Evolutionary conservation across 2,329 filamentous ascomycete genomes (phyloP).

Genomic region (Pseudocercospora cruenta): DNA sequence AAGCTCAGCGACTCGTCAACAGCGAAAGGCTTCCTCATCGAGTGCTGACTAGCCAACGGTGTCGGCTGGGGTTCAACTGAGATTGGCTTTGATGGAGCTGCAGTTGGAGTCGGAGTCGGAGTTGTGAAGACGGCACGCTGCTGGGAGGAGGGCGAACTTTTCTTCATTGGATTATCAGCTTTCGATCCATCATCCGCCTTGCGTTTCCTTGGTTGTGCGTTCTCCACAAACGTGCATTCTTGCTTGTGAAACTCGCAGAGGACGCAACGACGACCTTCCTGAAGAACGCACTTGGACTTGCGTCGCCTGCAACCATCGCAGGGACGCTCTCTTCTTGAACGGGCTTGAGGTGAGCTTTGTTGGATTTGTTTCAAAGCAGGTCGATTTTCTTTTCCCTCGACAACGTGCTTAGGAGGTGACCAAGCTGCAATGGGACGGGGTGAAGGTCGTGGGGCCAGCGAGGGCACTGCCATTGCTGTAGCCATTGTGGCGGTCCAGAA

Average conservation of each 20-base stretch:
- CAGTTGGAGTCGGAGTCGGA: constrained; percentile 19
- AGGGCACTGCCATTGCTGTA: constrained; percentile 53
- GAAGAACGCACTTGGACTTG: constrained; percentile 76
- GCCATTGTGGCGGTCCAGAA: constrained; percentile 43
- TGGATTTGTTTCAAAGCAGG: constrained; percentile 41
- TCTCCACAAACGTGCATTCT: constrained; percentile 77
- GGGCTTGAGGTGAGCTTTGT: constrained; percentile 30
- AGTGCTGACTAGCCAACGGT: constrained; percentile 22
- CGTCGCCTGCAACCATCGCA: constrained; percentile 76
- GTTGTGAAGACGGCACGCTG: constrained; percentile 19
- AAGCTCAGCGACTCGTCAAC: constrained; percentile 65
- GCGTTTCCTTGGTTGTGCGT: constrained; percentile 77
- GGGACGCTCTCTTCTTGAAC: constrained; percentile 42
- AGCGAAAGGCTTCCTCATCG: constrained; percentile 36
- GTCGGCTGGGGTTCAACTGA: constrained; percentile 16
- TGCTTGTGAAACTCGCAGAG: constrained; percentile 77
- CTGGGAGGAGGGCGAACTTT: constrained; percentile 28
- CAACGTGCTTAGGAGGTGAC: constrained; percentile 45
- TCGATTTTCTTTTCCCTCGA: constrained; percentile 49
- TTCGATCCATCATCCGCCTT: constrained; percentile 66
- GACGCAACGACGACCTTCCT: constrained; percentile 73
- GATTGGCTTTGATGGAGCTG: constrained; percentile 5
- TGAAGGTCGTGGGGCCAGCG: constrained; percentile 49
- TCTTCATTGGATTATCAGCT: constrained; percentile 28
- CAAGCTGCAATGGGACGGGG: constrained; percentile 52